Evolutionary conservation across 2,329 filamentous ascomycete genomes (phyloP), one percentile per base, ranked within the genome.

Genomic region (Pseudopyricularia javanii): DNA sequence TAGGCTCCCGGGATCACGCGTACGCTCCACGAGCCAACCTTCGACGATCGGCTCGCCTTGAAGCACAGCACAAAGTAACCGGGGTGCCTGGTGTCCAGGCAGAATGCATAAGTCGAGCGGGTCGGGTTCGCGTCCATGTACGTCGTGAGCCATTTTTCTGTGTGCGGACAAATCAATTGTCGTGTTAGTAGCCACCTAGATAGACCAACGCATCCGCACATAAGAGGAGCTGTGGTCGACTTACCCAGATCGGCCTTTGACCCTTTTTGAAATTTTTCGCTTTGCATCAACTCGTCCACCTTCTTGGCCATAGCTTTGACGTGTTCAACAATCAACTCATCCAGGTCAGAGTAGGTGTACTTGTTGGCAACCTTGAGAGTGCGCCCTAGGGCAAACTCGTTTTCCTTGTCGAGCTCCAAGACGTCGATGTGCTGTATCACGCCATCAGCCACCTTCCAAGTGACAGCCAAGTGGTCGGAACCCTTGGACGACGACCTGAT

Each of bases 351-450:
- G 72, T 98, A 98, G 7, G 82, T 91, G 69, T 90, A 91, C 66
- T 91, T 91, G 60, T 88, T 87, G 33, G 83, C 86, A 52, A 98
- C 88, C 58, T 88, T 87, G 52, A 98, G 77, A 43, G 85, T 83
- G 60, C 85, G 85, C 57, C 93, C 93, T 3, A 97, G 85, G 0
- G 90, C 91, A 66, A 96, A 97, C 66, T 97, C 91, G 57, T 90
- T 97, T 57, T 95, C 89, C 70, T 98, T 98, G 68, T 95, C 88
- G 63, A 98, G 76, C 70, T 98, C 93, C 37, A 98, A 78, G 33
- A 98, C 91, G 68, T 98, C 93, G 58, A 98, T 88, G 67, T 98
- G 93, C 69, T 98, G 91, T 67, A 91, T 98, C n/a, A 97, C 83
- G 55, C 86, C 86, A 65, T 97, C 90, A 1, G 89, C 86, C 14